These are phyloP conservation scores for Dioszegia crocea DNA, from an alignment of 768 basidiomycete genomes.

Conservation along the genomic window DNA sequence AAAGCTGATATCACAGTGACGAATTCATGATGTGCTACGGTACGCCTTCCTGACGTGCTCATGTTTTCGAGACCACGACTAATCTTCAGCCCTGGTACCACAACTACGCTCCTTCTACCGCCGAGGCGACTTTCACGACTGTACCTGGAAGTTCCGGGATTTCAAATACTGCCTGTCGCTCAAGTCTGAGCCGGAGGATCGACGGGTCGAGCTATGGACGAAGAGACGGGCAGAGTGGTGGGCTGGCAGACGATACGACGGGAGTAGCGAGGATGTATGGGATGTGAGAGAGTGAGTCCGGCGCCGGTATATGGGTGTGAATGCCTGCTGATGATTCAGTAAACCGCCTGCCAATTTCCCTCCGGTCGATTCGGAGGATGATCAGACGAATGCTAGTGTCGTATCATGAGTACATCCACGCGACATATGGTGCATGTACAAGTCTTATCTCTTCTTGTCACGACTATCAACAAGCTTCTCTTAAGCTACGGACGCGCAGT, in stretches of 20 bases:
- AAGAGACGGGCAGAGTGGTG: conserved; percentile 87
- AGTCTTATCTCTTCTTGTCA: too few relatives aligned
- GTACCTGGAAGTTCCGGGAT: conserved; percentile 74
- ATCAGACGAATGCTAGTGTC: neutral
- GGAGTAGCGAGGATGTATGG: conserved; percentile 95
- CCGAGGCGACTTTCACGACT: conserved; percentile 68
- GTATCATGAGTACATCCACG: neutral
- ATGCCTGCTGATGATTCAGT: conserved; percentile 4
- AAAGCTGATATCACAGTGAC: conserved; percentile 40
- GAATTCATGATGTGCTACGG: conserved; percentile 52
- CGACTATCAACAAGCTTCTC: too few relatives aligned
- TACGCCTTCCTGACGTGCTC: conserved; percentile 16
- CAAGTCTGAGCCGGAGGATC: conserved; percentile 71
- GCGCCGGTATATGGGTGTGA: neutral
- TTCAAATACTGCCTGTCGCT: conserved; percentile 91
- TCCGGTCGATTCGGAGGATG: conserved; percentile 26
- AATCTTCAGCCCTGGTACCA: conserved; percentile 61
- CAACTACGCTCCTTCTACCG: conserved; percentile 85
- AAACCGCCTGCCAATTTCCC: conserved; percentile 61
- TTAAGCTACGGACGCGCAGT: too few relatives aligned
- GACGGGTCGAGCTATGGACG: conserved; percentile 78
- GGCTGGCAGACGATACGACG: conserved; percentile 68
- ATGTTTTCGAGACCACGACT: neutral
- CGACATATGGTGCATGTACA: neutral
- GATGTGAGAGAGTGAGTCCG: conserved; percentile 70